Base-by-base conservation (phyloP, 2,329 filamentous ascomycete species). In the Epichloe sibirici region DNA sequence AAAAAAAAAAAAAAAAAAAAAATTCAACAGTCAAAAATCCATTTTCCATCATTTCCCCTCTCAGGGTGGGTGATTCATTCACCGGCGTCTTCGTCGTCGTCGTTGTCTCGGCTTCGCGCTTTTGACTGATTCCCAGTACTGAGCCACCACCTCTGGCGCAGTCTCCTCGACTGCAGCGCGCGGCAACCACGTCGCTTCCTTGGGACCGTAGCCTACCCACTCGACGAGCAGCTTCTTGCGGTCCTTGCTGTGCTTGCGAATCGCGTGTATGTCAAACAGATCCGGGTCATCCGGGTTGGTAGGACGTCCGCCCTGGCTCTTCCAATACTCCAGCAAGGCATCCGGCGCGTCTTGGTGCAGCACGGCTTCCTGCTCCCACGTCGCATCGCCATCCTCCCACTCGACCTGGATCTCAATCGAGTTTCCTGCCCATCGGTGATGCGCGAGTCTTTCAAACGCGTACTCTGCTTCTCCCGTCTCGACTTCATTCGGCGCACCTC, bases 281-380 rank as follows among this genome's bases (percentile, higher is more conserved):
- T 63, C 62, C 3, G 63, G 55, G 38, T 67, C 57, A 8, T 49
- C 6, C 0, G 66, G 65, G 49, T 69, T 68, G 1, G 51, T 48
- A 12, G 67, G 67, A 0, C 67, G 65, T 0, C 66, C 68, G 1
- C 58, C 61, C 49, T 59, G 52, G 11, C 44, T 43, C 40, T 60
- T 48, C 68, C 68, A 70, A 55, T 65, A 70, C 4, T 53, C 56
- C 21, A 70, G 60, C 5, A 70, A 61, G 0, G 57, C 55, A 0
- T 62, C 50, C 6, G 59, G 65, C 28, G 60, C 62, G 46, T 70
- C 68, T 28, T 58, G 53, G 46, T 70, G 68, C 17, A 70, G 55
- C 38, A 58, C 59, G 8, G 57, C 54, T 49, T 70, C 68, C 9
- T 62, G 58, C 47, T 67, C 65, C 68, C 67, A 70, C 1, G 66